These are phyloP conservation scores for Claviceps citrina DNA, from an alignment of 2,329 filamentous ascomycete genomes.

Conservation along the genomic window DNA sequence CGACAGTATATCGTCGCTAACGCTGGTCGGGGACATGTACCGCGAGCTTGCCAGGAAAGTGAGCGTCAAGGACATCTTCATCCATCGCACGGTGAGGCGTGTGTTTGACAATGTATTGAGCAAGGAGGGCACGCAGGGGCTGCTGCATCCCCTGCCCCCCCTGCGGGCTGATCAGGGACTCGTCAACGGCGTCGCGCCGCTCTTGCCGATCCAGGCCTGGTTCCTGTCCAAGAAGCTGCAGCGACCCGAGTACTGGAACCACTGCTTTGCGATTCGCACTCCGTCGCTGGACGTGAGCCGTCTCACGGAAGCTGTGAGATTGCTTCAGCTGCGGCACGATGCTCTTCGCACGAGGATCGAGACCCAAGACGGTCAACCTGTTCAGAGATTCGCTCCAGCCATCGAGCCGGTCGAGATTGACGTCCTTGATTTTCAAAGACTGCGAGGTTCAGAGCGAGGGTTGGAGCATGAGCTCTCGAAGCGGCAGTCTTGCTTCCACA, in stretches of 20 bases:
- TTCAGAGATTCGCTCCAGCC: background rate
- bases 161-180: slow-evolving; percentile 1
- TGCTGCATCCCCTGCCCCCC: background rate
- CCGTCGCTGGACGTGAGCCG: background rate
- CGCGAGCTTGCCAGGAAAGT: background rate
- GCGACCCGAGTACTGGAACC: background rate
- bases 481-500: background rate
- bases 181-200: background rate
- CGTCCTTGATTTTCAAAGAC: background rate
- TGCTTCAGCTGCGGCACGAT: background rate
- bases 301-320: background rate
- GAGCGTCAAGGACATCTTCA: slow-evolving; percentile 1
- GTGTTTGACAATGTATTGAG: background rate
- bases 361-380: background rate
- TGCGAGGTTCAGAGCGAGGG: background rate
- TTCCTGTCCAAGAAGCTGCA: background rate
- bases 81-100: background rate
- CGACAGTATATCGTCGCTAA: background rate
- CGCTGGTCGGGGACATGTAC: background rate
- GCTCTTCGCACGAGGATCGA: background rate
- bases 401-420: background rate
- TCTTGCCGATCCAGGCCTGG: background rate
- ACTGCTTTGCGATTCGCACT: background rate
- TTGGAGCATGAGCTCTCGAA: background rate
- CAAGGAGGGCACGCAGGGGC: background rate